phyloP scores from a whole-genome alignment of 2,329 filamentous ascomycete genomes.

The Aspergillus caelatus region DNA sequence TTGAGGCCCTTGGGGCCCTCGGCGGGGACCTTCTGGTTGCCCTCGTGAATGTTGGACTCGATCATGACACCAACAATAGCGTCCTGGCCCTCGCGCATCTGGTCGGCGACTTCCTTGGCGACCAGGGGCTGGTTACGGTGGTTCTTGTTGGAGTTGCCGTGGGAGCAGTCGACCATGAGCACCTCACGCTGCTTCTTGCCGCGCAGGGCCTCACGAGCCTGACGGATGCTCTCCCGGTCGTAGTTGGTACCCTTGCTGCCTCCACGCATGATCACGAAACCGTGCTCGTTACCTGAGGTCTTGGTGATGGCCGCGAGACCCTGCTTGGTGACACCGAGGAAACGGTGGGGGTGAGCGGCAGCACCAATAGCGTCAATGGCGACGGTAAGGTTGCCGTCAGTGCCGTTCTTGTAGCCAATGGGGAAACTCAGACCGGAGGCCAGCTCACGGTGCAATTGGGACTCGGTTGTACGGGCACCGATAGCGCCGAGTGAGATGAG shows the following conservation, averaged over 20 bases:
- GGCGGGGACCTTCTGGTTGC: slow-evolving; percentile 81
- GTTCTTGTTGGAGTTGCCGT: slow-evolving; percentile 97
- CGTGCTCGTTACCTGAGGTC: slow-evolving; percentile 92
- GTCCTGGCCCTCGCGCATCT: slow-evolving; percentile 83
- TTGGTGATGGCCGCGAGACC: slow-evolving; percentile 92
- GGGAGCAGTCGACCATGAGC: slow-evolving; percentile 98
- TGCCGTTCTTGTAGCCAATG: slow-evolving; percentile 99
- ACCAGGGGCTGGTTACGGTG: slow-evolving; percentile 97
- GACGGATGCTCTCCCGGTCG: slow-evolving; percentile 79
- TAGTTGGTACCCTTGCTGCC: slow-evolving; percentile 93
- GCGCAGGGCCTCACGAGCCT: slow-evolving; percentile 73
- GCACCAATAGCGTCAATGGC: slow-evolving; percentile 95
- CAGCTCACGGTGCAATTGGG: slow-evolving; percentile 92
- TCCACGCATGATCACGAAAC: slow-evolving; percentile 93
- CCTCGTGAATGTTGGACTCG: slow-evolving; percentile 94
- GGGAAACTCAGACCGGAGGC: slow-evolving; percentile 95
- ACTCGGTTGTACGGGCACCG: slow-evolving; percentile 93
- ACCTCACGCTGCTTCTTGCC: slow-evolving; percentile 85
- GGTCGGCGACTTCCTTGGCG: slow-evolving; percentile 76
- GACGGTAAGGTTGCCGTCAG: slow-evolving; percentile 85
- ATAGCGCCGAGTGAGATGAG: slow-evolving; percentile 94
- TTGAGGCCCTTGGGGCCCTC: slow-evolving; percentile 78
- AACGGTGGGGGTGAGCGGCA: slow-evolving; percentile 71
- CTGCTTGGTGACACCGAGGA: slow-evolving; percentile 98
- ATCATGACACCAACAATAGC: slow-evolving; percentile 98